Evolutionary conservation across 345 rosid genomes (phyloP), one percentile per base, ranked within the genome.

Genomic region (Linum trigynum): DNA sequence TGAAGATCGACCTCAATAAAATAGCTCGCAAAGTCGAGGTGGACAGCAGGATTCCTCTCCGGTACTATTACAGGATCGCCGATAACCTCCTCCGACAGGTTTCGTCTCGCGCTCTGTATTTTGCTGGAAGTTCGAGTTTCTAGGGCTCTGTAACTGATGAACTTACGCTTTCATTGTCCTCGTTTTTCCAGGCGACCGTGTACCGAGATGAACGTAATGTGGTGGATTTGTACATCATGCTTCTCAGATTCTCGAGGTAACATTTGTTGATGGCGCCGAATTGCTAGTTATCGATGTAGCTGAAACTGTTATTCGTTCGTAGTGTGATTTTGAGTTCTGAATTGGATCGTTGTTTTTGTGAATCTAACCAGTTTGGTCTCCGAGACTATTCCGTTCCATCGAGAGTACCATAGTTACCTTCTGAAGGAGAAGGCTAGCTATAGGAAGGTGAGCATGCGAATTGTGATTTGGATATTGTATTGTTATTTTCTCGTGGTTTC

Each of bases 21-120:
- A 68, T 83, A 4, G 81, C 90, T 17, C 87, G 84, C n/a, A 82
- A 76, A 67, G 79, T 92, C 61, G 89, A 87, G 67, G 96, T 89
- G 57, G 96, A 91, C 78, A 80, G 79, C 82, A 84, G 86, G 76
- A 87, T 87, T 39, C 81, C 91, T 73, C 91, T 92, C 68, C 85
- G 83, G 39, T 74, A 83, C 66, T 88, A 90, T 75, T 85, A 87
- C 56, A 80, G 97, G 60, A 92, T 86, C 76, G 97, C 97, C 69
- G 96, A 92, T 79, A 85, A 86, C 77, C 94, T 92, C 65, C 91
- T 87, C 73, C 80, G 86, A 23, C 97, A 90, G 98, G 98, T 85
- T 11, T 17, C 3, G 37, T 7, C 36, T 37, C 43, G 6, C 17
- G 2, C n/a, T 32, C 57, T 16, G 9, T 57, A 41, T 14, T 57